Percentiles rank a stretch among this genome's conserved stretches.
These are phyloP conservation scores for Fonsecaea pugnacius DNA, from an alignment of 2,329 filamentous ascomycete genomes.

Conservation along the genomic window DNA sequence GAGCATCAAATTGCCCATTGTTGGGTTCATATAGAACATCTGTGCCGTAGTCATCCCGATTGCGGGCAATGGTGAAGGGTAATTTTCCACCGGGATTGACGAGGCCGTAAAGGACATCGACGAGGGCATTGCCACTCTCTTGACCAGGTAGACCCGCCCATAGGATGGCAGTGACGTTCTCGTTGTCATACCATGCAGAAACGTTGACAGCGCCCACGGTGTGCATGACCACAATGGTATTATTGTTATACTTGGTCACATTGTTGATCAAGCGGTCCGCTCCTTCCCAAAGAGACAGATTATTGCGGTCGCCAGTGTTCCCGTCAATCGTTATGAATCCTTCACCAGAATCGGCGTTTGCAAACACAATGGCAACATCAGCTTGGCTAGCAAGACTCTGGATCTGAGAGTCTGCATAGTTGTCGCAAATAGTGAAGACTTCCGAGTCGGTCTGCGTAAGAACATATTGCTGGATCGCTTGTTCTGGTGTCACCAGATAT, in stretches of 20 bases:
- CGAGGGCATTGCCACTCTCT: slow-evolving; percentile 74
- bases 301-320: slow-evolving; percentile 87
- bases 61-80: slow-evolving; percentile 64
- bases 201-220: slow-evolving; percentile 79
- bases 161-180: slow-evolving; percentile 74
- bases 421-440: slow-evolving; percentile 63
- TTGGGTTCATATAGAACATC: slow-evolving; percentile 63
- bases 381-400: slow-evolving; percentile 56
- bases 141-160: slow-evolving; percentile 77
- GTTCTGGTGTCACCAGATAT: slow-evolving; percentile 65
- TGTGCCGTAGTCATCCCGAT: slow-evolving; percentile 59
- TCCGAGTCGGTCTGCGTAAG: slow-evolving; percentile 67
- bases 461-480: slow-evolving; percentile 69
- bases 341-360: slow-evolving; percentile 84
- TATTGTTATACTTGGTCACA: slow-evolving; percentile 76
- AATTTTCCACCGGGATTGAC: slow-evolving; percentile 66
- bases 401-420: slow-evolving; percentile 60
- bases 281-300: slow-evolving; percentile 84
- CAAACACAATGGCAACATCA: slow-evolving; percentile 76
- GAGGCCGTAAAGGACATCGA: slow-evolving; percentile 73
- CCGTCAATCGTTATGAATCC: slow-evolving; percentile 81
- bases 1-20: slow-evolving; percentile 57
- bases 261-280: slow-evolving; percentile 82
- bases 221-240: slow-evolving; percentile 92
- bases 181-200: slow-evolving; percentile 62